Conservation (phyloP, 2,329 filamentous ascomycete genomes). For the Colletotrichum godetiae region DNA sequence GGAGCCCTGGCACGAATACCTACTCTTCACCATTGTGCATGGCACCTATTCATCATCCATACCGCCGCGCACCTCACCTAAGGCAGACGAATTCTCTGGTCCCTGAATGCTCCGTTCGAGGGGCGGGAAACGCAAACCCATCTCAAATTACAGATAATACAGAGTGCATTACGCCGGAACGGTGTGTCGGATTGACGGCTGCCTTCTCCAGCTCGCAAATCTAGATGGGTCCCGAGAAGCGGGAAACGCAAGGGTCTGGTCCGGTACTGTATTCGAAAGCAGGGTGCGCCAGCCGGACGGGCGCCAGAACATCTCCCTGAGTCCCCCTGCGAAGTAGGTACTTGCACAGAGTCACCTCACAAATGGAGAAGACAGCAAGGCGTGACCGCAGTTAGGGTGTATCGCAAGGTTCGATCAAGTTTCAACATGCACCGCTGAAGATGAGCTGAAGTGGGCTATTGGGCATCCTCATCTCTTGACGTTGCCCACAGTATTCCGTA, state of each 20-base stretch:
- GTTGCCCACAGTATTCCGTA: not conserved
- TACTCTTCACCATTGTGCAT: not conserved
- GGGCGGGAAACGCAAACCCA: slow-evolving; percentile 22
- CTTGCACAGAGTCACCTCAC: not conserved
- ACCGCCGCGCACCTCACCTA: not conserved
- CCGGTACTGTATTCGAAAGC: not conserved
- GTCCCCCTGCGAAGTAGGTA: too few species aligned
- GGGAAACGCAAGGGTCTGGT: slow-evolving; percentile 13
- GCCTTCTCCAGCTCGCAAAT: slow-evolving; percentile 19
- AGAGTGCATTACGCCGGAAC: not conserved
- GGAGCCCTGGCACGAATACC: not conserved
- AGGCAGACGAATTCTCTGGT: slow-evolving; percentile 33
- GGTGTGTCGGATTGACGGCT: slow-evolving; percentile 24
- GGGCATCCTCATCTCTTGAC: not conserved
- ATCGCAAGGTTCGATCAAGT: slow-evolving; percentile 7
- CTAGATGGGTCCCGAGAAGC: slow-evolving; percentile 9
- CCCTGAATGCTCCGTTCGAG: slow-evolving; percentile 6
- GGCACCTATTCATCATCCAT: not conserved
- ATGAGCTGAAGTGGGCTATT: slow-evolving; percentile 1
- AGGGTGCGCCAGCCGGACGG: slow-evolving; percentile 15
- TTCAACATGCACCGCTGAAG: slow-evolving; percentile 17
- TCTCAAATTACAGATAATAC: not conserved
- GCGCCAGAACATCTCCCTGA: not conserved
- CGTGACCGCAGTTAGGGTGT: not conserved
- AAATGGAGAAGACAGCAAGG: slow-evolving; percentile 7